Base-by-base conservation (phyloP, 208 protist genomes). In the Leishmania arabica region DNA sequence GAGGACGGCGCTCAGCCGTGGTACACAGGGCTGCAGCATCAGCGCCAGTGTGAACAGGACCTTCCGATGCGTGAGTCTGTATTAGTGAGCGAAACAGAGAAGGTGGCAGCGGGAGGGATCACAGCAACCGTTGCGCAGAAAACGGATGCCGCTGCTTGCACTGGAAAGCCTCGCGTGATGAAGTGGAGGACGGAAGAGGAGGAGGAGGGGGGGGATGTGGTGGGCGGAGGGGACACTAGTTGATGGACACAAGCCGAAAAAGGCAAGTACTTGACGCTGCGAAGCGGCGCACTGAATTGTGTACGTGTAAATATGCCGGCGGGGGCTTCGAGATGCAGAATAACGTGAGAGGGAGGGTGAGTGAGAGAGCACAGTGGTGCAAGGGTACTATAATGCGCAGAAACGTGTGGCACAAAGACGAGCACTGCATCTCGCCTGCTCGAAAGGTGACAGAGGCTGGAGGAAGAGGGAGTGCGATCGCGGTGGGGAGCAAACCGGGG, bases 1-100 rank as follows among this genome's bases (percentile, higher is more conserved):
- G 51, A 76, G 72, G 34, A 17, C 51, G 72, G 72, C 72, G 31
- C 40, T n/a, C 27, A 76, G n/a, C 17, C 51, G 72, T 45, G 53
- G 31, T 17, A 58, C 31, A 27, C 51, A 17, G 34, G 34, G 31
- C 4, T 3, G 31, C 53, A 42, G 6, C 72, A 76, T 76, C 72
- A 34, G 24, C 19, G 15, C 5, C 15, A 58, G 34, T 24, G 19
- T 21, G 45, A 75, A 11, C 70, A 40, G 31, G 13, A 45, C 27
- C n/a, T 40, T 75, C 42, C 13, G 49, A 54, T 40, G 11, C 34
- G 42, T 31, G 7, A 31, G 24, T 56, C n/a, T 54, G 42, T 56
- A 37, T 51, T 34, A n/a, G 53, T 62, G 72, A 76, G 19, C 51
- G 15, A 76, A 76, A 11, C 31, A 31, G 40, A 51, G 40, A 51